Base-by-base conservation (phyloP, 228 moss, liverwort and hornwort genomes). In the Sphagnum magellanicum region DNA sequence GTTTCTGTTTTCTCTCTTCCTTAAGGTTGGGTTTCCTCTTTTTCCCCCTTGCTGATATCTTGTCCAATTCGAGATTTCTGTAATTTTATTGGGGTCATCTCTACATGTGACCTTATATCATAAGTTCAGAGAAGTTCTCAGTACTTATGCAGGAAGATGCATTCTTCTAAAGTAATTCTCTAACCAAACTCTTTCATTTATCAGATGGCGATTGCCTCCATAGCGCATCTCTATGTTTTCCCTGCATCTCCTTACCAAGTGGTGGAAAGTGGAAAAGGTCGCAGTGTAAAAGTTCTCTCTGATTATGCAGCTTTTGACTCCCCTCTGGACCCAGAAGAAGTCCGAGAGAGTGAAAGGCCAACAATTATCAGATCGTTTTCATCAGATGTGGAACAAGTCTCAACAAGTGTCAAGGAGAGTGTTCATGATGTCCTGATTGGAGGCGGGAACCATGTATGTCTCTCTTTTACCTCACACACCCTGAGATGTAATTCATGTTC, bases 281-380 rank as follows among this genome's bases (percentile, higher is more conserved):
- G 86, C 67, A 84, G 81, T 73, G 94, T 94, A 71, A 86, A 89
- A 70, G 98, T 94, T 16, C 90, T 98, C 64, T 73, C 92, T 50
- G 98, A 98, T 60, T 94, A 92, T 74, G 94, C 98, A 67, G 78
- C 98, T 6, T 89, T 98, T 4, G 98, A 90, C 73, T 98, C 98
- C 12, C 92, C 98, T 66, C 82, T 90, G 70, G 98, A 98, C 77
- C 98, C 90, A 3, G 98, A 98, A 74, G 98, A 98, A 84, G 81
- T 98, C 69, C 82, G 86, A 65, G 98, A 98, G 81, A 98, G 94
- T 71, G 89, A 92, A 76, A 82, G 89, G 76, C 83, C 86, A 11
- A 74, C 94, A 52, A 79, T 81, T 71, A 85, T 98, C 51, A 93
- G 89, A 79, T 79, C 64, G 51, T 74, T 83, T 76, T 74, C 78